Evolutionary conservation across 2,329 filamentous ascomycete genomes (phyloP).

Genomic region (Aplosporella prunicola): DNA sequence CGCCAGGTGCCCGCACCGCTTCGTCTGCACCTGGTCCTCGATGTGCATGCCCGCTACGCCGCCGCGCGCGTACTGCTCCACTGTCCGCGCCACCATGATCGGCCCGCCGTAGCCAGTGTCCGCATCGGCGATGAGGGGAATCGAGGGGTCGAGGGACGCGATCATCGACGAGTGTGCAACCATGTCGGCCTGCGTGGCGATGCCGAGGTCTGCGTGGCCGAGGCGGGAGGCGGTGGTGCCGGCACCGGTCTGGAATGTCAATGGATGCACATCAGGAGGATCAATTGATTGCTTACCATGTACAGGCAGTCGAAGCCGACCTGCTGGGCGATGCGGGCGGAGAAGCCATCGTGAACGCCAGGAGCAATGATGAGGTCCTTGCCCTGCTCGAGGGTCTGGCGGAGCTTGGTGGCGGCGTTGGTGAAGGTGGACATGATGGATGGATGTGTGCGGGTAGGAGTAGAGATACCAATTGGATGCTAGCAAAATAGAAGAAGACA

Average conservation of each 20-base stretch:
- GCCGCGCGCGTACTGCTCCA: conserved; percentile 18
- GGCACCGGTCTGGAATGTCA: conserved; percentile 45
- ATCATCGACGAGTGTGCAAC: conserved; percentile 55
- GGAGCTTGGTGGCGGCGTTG: conserved; percentile 13
- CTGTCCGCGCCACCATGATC: conserved; percentile 15
- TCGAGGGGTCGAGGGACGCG: conserved; percentile 45
- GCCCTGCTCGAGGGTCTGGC: conserved; percentile 22
- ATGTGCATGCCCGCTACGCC: conserved; percentile 25
- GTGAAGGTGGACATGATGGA: conserved; percentile 2
- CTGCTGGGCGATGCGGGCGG: conserved; percentile 52
- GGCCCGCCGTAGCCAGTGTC: conserved; percentile 12
- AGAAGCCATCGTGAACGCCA: conserved; percentile 60
- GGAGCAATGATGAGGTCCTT: conserved; percentile 45
- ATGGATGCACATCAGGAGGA: background rate
- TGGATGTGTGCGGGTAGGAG: too few relatives aligned
- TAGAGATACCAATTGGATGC: too few relatives aligned
- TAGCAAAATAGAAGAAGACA: too few relatives aligned
- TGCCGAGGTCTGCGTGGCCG: conserved; percentile 53
- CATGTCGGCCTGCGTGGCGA: conserved; percentile 56
- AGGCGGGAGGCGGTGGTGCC: conserved; percentile 53
- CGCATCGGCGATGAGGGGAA: conserved; percentile 11
- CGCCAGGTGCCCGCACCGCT: conserved; percentile 32
- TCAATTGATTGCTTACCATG: conserved; percentile 45
- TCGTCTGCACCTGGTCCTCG: conserved; percentile 29
- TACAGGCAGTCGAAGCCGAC: conserved; percentile 57